These are phyloP conservation scores for Mallotus repandus DNA, from an alignment of 441 rosid species.

Conservation along the genomic window DNA sequence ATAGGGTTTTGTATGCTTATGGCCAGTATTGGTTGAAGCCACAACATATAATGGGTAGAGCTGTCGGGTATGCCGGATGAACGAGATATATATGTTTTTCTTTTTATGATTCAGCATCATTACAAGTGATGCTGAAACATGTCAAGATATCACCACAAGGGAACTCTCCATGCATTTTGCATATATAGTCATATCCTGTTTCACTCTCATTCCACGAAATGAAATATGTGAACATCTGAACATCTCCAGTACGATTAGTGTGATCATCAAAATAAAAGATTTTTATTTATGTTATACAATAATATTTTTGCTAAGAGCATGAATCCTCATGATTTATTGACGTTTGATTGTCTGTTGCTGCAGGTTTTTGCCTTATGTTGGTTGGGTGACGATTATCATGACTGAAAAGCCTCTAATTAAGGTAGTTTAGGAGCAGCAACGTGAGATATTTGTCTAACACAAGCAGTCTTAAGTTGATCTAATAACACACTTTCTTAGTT, in stretches of 20 bases:
- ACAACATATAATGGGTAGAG: constrained; percentile 54
- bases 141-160: background rate
- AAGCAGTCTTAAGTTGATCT: background rate
- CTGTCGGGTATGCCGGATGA: constrained; percentile 46
- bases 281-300: background rate
- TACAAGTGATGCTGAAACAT: background rate
- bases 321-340: background rate
- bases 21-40: constrained; percentile 52
- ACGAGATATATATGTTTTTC: background rate
- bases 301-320: background rate
- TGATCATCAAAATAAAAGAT: background rate
- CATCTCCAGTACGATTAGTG: background rate
- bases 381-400: constrained; percentile 94
- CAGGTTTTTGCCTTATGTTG: constrained; percentile 90
- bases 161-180: background rate
- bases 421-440: constrained; percentile 29
- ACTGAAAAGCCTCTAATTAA: constrained; percentile 78
- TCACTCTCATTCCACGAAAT: background rate
- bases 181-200: background rate
- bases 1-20: constrained; percentile 40
- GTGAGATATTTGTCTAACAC: background rate
- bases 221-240: background rate
- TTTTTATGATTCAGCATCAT: too few relatives aligned
- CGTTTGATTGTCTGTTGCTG: background rate
- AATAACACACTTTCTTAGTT: too few relatives aligned